phyloP scores from a whole-genome alignment of 106 monocot genomes.

The Hemerocallis citrina region DNA sequence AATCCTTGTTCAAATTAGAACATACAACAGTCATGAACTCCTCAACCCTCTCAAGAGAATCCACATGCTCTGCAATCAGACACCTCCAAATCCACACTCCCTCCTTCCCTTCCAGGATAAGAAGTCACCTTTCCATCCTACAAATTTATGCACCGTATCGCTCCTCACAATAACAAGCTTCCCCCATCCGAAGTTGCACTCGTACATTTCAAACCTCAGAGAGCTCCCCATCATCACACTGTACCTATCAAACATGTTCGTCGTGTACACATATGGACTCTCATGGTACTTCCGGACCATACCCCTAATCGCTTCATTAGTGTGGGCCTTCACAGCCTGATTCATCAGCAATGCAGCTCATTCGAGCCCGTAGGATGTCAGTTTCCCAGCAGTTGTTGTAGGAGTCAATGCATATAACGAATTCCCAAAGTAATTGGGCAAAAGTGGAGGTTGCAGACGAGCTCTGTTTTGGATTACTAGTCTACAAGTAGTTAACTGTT shows the following conservation, averaged over 20 bases:
- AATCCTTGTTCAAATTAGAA: no score
- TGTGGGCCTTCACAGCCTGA: slow-evolving; percentile 20
- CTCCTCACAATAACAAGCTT: slow-evolving; percentile 17
- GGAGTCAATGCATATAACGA: slow-evolving; percentile 16
- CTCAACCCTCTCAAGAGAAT: slow-evolving; percentile 11
- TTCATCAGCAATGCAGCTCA: slow-evolving; percentile 38
- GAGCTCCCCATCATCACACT: slow-evolving; percentile 25
- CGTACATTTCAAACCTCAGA: slow-evolving; percentile 41
- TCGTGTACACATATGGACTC: slow-evolving; percentile 12
- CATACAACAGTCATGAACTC: slow-evolving; percentile 27
- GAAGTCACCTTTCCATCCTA: slow-evolving; percentile 44
- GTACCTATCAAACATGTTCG: slow-evolving; percentile 8
- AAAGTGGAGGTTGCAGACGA: slow-evolving; percentile 38
- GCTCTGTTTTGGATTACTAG: slow-evolving; percentile 30
- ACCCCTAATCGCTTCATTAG: slow-evolving; percentile 23
- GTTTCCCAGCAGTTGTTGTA: slow-evolving; percentile 30
- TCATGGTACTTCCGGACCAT: slow-evolving; percentile 14
- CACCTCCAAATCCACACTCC: slow-evolving; percentile 45
- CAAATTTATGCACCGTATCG: slow-evolving; percentile 33
- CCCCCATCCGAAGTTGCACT: slow-evolving; percentile 45
- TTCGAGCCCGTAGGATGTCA: slow-evolving; percentile 33
- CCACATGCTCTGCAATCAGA: slow-evolving; percentile 23
- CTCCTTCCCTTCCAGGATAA: slow-evolving; percentile 28
- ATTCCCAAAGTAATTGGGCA: slow-evolving; percentile 59
- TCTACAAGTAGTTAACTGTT: slow-evolving; percentile 17